phyloP scores from a whole-genome alignment of 345 rosid genomes.

The Citrus inodora region DNA sequence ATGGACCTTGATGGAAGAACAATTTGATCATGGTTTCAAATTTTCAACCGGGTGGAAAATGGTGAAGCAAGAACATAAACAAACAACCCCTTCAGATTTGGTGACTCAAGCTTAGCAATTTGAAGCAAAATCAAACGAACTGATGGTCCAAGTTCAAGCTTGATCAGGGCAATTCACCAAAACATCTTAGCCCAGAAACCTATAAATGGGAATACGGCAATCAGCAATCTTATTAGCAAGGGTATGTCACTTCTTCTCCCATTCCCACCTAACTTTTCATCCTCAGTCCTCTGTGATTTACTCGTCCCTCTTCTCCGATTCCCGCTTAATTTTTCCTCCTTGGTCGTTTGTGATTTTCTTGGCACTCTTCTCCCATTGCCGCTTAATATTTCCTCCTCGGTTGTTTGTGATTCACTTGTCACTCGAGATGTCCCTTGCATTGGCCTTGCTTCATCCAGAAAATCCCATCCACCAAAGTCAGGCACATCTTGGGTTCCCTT shows the following conservation, averaged over 20 bases:
- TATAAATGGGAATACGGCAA: conserved; percentile 59
- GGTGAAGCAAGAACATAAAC: background rate
- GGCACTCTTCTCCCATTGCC: background rate
- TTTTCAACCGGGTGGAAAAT: background rate
- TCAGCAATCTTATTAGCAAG: conserved; percentile 50
- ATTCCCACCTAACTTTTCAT: conserved; percentile 31
- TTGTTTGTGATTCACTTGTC: conserved; percentile 9
- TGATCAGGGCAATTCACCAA: conserved; percentile 20
- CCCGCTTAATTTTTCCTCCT: conserved; percentile 28
- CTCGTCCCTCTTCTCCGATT: background rate
- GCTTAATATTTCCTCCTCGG: conserved; percentile 27
- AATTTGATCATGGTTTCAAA: background rate
- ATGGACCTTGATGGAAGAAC: background rate
- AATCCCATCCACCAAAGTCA: conserved; percentile 65
- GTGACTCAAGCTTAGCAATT: background rate
- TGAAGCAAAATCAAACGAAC: background rate
- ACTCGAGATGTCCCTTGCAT: conserved; percentile 7
- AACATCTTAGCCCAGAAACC: conserved; percentile 48
- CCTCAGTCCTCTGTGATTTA: background rate
- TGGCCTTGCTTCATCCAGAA: conserved; percentile 28
- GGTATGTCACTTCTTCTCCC: conserved; percentile 32
- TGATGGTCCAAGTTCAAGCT: background rate
- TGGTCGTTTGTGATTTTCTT: conserved; percentile 7
- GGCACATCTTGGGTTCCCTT: conserved; percentile 14
- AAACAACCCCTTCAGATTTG: background rate